Evolutionary conservation across 2,329 filamentous ascomycete genomes (phyloP), one percentile per base, ranked within the genome.

Genomic region (Sphaerostilbella broomeana): DNA sequence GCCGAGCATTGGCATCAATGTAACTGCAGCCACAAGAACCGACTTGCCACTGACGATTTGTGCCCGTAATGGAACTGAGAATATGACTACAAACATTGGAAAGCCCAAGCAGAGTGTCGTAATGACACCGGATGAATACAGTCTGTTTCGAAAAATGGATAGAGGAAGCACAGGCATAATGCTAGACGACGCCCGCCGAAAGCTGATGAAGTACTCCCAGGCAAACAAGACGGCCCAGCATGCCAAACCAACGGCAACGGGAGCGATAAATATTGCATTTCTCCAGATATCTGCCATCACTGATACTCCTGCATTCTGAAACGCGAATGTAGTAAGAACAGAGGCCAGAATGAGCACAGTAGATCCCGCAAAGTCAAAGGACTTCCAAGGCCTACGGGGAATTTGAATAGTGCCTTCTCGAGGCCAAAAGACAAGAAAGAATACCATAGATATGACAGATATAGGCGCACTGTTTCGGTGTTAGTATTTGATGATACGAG

Each of bases 311-410:
- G 65, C 65, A 45, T 69, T 69, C 48, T 80, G 74, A 40, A 80
- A 77, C 2, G 75, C 61, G 47, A 77, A 78, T 0, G 78, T 71
- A 4, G 78, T 61, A 3, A 79, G 62, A 1, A 75, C 68, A 0
- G 74, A 68, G 2, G 72, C 68, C 3, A 68, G 59, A 7, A 79
- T 64, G 10, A 77, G 57, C 16, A 79, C 60, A n/a, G 71, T 45
- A 0, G 72, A 72, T 9, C 75, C 75, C 4, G 72, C 28, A 37
- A 70, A 64, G 47, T 80, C 76, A 26, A 79, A 59, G 30, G 73
- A 62, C 20, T 55, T 65, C 69, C 69, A 75, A 4, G 61, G 54
- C 22, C 64, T 59, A 19, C 67, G 53, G 4, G 62, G 43, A 12
- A 51, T 47, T 1, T 63, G 63, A 2, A 71, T 55, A 31, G 67